Evolutionary conservation across 352 stramenopile species (phyloP).

Genomic region (Phytophthora niederhauseri): DNA sequence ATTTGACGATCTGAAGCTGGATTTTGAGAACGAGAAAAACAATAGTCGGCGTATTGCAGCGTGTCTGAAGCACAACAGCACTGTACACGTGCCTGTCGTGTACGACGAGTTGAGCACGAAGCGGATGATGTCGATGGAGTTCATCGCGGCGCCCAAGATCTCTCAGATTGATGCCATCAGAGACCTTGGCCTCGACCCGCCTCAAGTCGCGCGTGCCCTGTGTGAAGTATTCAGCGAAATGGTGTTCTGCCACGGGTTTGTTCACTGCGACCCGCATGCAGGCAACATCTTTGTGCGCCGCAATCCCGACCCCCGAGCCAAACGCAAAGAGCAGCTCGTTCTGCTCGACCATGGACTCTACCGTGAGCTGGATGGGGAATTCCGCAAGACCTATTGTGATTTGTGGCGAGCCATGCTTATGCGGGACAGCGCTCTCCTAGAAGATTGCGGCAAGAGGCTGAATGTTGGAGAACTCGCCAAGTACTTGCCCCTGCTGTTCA

Average conservation of each 20-base stretch:
- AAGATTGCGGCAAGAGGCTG: constrained; percentile 58
- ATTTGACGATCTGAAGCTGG: constrained; percentile 45
- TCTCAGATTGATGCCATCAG: constrained; percentile 90
- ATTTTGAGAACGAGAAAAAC: constrained; percentile 87
- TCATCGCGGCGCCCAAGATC: constrained; percentile 95
- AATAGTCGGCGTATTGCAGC: constrained; percentile 75
- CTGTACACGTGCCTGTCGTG: constrained; percentile 85
- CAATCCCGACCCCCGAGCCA: constrained; percentile 50
- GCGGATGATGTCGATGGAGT: constrained; percentile 97
- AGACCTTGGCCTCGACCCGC: constrained; percentile 75
- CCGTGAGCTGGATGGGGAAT: constrained; percentile 92
- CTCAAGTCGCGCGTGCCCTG: constrained; percentile 86
- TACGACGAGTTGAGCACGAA: constrained; percentile 89
- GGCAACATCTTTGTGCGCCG: constrained; percentile 93
- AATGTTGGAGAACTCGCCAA: constrained; percentile 67
- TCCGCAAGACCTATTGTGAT: constrained; percentile 95
- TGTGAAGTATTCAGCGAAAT: constrained; percentile 95
- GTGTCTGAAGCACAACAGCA: constrained; percentile 58
- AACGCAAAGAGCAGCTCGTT: constrained; percentile 91
- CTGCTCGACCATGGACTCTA: constrained; percentile 98
- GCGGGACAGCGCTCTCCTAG: constrained; percentile 81
- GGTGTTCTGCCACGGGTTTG: constrained; percentile 95
- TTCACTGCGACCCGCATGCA: constrained; percentile 97
- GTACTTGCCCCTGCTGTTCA: constrained; percentile 88
- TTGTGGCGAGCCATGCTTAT: constrained; percentile 96